Conservation (phyloP, 371 early-diverging fungal genomes). For the Lichtheimia ornata region DNA sequence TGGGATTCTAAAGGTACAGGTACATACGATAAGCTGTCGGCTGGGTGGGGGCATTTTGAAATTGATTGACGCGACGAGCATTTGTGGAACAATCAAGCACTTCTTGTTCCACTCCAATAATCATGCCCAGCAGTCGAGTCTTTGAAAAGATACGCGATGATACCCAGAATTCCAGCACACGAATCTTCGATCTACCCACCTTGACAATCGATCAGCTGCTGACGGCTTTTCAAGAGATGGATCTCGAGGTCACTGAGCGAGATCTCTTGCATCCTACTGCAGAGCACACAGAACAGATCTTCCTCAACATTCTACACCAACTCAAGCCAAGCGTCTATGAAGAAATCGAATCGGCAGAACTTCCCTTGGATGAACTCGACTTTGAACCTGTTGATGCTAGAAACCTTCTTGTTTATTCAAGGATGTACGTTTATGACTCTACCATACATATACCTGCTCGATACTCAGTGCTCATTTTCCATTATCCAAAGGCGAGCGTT, state of each 20-base stretch:
- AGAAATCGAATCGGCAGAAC: neutral
- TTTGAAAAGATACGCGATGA: neutral
- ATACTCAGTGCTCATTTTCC: no score
- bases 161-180: neutral
- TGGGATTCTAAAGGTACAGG: no score
- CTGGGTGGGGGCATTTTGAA: no score
- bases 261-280: slow-evolving; percentile 26
- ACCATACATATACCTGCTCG: neutral
- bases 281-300: slow-evolving; percentile 17
- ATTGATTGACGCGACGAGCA: no score
- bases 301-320: slow-evolving; percentile 14
- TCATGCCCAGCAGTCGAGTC: no score
- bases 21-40: no score
- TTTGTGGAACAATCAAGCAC: no score
- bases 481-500: slow-evolving; percentile 10
- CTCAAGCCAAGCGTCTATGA: neutral
- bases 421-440: neutral
- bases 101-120: no score
- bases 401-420: neutral
- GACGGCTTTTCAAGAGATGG: slow-evolving; percentile 17
- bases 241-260: slow-evolving; percentile 17
- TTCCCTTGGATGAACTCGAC: neutral
- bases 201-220: slow-evolving; percentile 13
- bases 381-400: neutral
- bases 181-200: slow-evolving; percentile 15